phyloP scores from a whole-genome alignment of 108 stramenopile genomes.

The Pseudonitzschia delicatissima region DNA sequence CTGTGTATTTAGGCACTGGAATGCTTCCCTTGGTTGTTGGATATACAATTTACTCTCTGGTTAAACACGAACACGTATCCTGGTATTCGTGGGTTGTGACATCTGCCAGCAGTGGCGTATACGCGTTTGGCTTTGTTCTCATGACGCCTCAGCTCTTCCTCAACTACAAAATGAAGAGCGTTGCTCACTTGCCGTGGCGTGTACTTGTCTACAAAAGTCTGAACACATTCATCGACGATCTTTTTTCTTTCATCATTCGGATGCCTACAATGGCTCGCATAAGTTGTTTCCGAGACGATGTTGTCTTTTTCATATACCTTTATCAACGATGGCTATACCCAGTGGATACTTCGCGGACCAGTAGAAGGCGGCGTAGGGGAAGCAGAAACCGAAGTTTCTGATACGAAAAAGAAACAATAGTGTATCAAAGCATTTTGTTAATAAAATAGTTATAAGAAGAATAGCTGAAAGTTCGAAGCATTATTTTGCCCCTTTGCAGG shows the following conservation, averaged over 20 bases:
- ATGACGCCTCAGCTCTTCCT: constrained; percentile 92
- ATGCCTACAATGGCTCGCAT: constrained; percentile 97
- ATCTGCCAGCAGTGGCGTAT: constrained; percentile 82
- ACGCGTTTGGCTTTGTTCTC: constrained; percentile 82
- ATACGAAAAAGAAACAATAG: constrained; percentile 36
- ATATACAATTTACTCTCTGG: constrained; percentile 71
- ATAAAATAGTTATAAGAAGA: too few relatives aligned
- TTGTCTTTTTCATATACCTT: constrained; percentile 94
- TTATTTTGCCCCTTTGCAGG: too few relatives aligned
- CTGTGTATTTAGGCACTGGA: constrained; percentile 54
- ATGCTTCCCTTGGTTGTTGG: constrained; percentile 75
- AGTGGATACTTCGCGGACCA: constrained; percentile 74
- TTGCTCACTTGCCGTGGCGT: constrained; percentile 88
- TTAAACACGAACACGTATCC: constrained; percentile 65
- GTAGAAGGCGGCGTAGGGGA: constrained; percentile 54
- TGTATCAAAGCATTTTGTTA: neutral
- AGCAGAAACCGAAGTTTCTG: constrained; percentile 5
- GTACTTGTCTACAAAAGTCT: constrained; percentile 88
- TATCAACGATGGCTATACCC: constrained; percentile 95
- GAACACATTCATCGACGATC: constrained; percentile 95
- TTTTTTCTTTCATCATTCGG: constrained; percentile 94
- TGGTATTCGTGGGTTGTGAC: constrained; percentile 93
- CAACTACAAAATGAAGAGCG: constrained; percentile 86
- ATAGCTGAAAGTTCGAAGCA: too few relatives aligned
- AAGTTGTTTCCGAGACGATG: constrained; percentile 93